Percentiles rank a stretch among this genome's conserved stretches.
These are phyloP conservation scores for Mycena galopus DNA, from an alignment of 768 basidiomycete species.

Conservation along the genomic window DNA sequence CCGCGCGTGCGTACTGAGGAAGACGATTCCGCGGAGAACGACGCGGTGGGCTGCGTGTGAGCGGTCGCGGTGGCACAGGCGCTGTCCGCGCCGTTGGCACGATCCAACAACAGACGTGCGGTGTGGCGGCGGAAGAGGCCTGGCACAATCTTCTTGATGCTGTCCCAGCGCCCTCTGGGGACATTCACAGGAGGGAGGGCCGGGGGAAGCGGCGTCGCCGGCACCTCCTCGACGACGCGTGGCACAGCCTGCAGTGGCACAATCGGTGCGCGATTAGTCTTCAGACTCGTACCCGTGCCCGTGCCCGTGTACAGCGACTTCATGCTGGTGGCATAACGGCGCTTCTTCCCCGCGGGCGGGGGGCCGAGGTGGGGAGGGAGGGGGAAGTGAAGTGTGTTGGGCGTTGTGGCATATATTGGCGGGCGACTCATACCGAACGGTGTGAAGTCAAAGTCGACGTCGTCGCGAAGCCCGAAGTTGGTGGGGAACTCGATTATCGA, in stretches of 20 bases:
- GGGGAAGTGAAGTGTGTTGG: neutral
- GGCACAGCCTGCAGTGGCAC: neutral
- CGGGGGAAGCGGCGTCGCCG: neutral
- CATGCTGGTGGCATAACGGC: slow-evolving; percentile 13
- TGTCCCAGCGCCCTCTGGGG: neutral
- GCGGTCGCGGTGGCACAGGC: neutral
- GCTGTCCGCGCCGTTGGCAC: neutral
- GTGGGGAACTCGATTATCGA: no score
- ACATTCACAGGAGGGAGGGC: no score
- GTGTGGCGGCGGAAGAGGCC: slow-evolving; percentile 18
- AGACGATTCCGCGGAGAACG: neutral
- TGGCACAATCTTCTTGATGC: slow-evolving; percentile 1
- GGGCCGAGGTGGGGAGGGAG: neutral
- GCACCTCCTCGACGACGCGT: neutral
- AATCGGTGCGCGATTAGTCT: neutral
- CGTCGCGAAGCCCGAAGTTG: no score
- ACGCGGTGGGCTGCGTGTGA: neutral
- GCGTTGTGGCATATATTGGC: no score
- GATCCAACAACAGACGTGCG: neutral
- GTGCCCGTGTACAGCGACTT: neutral
- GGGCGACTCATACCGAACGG: no score
- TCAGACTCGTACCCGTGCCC: slow-evolving; percentile 13
- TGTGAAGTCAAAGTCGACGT: no score
- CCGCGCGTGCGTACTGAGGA: neutral
- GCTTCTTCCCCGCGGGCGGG: neutral